A percentile compares a stretch with the other conserved stretches of the same genome.
Evolutionary conservation across 257 asterid species (phyloP).

Genomic region (Gentiana straminea): DNA sequence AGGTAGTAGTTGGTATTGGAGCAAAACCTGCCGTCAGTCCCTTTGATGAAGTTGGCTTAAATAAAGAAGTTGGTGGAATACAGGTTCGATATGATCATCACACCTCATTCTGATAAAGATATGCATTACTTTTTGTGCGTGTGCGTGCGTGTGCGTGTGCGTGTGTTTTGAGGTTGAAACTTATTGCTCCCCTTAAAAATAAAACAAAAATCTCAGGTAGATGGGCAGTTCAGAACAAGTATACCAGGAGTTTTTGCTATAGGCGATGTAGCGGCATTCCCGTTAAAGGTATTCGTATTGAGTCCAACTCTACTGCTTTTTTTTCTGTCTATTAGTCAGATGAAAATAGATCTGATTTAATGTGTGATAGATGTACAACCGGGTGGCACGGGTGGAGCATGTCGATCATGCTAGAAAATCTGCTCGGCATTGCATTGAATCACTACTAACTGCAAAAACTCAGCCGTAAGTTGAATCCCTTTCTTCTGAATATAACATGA

Average conservation of each 20-base stretch:
- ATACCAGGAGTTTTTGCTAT: constrained; percentile 86
- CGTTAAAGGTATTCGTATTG: constrained; percentile 55
- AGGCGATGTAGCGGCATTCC: constrained; percentile 97
- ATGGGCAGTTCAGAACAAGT: constrained; percentile 76
- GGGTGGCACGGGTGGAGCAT: constrained; percentile 84
- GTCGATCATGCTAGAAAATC: constrained; percentile 98
- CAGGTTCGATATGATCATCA: constrained; percentile 33
- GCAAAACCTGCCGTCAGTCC: constrained; percentile 83
- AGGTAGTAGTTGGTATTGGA: constrained; percentile 93
- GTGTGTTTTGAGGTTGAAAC: too few species aligned
- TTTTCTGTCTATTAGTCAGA: background rate
- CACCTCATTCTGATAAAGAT: background rate
- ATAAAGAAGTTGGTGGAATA: constrained; percentile 71
- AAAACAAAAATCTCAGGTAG: constrained; percentile 46
- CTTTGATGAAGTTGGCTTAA: constrained; percentile 66
- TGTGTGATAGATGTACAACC: constrained; percentile 59
- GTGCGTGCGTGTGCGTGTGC: too few species aligned
- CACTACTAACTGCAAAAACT: constrained; percentile 71
- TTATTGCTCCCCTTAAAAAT: too few species aligned
- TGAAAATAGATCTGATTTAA: constrained; percentile 12
- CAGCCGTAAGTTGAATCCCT: constrained; percentile 36
- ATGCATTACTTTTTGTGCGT: too few species aligned
- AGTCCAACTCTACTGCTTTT: constrained; percentile 2
- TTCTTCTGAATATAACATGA: constrained; percentile 10
- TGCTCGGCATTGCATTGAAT: constrained; percentile 78